These are phyloP conservation scores for Paracorniculantispora psalliotae DNA, from an alignment of 2,329 filamentous ascomycete genomes.

Conservation along the genomic window DNA sequence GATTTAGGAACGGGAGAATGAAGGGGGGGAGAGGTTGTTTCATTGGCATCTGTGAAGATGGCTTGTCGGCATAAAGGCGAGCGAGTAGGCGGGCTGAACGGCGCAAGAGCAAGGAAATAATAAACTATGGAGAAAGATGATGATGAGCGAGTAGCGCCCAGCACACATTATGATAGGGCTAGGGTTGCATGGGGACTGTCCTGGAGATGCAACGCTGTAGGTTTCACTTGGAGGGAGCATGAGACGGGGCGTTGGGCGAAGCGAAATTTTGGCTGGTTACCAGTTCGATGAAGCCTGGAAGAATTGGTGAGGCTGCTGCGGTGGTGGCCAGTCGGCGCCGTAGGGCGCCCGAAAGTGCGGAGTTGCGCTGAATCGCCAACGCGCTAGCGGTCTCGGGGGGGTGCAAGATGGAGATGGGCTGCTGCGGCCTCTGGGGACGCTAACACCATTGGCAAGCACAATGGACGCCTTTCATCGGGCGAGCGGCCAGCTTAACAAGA, in stretches of 20 bases:
- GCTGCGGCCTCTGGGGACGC: too few species aligned
- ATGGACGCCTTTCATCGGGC: too few species aligned
- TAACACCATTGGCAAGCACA: too few species aligned
- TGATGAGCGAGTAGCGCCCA: too few species aligned
- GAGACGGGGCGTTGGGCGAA: neutral
- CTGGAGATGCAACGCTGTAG: conserved; percentile 4
- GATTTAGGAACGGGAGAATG: neutral
- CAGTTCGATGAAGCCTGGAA: neutral
- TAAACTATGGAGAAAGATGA: too few species aligned
- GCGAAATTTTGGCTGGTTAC: neutral
- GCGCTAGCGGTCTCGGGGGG: too few species aligned
- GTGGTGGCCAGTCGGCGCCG: too few species aligned
- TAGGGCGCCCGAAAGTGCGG: too few species aligned
- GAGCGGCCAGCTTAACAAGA: too few species aligned
- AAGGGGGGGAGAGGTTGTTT: neutral
- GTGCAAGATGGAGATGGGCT: too few species aligned
- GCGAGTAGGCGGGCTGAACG: neutral
- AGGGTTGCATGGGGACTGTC: neutral
- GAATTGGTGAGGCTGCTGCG: neutral
- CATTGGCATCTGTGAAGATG: neutral
- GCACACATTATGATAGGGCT: too few species aligned
- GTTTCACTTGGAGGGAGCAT: conserved; percentile 5
- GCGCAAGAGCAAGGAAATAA: neutral
- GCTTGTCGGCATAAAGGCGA: neutral
- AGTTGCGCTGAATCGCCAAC: too few species aligned